Conservation (phyloP, 805 yeast genomes). For the Hemisphaericaspora nanyangensis region DNA sequence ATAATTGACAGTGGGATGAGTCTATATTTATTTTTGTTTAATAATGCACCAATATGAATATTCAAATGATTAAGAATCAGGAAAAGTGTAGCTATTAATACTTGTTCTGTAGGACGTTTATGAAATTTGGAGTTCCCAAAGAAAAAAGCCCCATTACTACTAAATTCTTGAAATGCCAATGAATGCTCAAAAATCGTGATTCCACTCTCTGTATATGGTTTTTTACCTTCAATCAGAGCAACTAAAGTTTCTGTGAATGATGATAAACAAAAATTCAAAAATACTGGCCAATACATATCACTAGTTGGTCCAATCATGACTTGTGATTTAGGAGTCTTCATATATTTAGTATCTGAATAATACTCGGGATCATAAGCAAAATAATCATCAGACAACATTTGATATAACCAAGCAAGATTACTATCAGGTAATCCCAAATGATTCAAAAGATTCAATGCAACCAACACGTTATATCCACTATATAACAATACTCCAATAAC, state of each 20-base stretch:
- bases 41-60: conserved; percentile 60
- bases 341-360: conserved; percentile 19
- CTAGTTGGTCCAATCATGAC: conserved; percentile 48
- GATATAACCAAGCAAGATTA: conserved; percentile 10
- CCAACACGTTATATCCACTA: conserved; percentile 25
- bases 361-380: conserved; percentile 23
- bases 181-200: conserved; percentile 74
- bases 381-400: conserved; percentile 11
- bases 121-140: conserved; percentile 17
- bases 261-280: conserved; percentile 53
- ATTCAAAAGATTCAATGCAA: conserved; percentile 24
- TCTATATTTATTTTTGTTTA: conserved; percentile 50
- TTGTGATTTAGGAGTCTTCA: conserved; percentile 25
- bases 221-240: conserved; percentile 50
- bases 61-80: conserved; percentile 56
- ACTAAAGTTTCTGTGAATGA: conserved; percentile 66
- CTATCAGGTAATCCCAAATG: conserved; percentile 11
- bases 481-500: conserved; percentile 22
- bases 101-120: conserved; percentile 49
- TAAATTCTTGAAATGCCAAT: conserved; percentile 70
- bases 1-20: conserved; percentile 60
- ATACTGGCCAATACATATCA: conserved; percentile 54
- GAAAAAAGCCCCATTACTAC: conserved; percentile 29
- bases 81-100: conserved; percentile 48
- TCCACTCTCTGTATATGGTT: conserved; percentile 62